phyloP scores from a whole-genome alignment of 805 yeast genomes.

The Candida ortonii region DNA sequence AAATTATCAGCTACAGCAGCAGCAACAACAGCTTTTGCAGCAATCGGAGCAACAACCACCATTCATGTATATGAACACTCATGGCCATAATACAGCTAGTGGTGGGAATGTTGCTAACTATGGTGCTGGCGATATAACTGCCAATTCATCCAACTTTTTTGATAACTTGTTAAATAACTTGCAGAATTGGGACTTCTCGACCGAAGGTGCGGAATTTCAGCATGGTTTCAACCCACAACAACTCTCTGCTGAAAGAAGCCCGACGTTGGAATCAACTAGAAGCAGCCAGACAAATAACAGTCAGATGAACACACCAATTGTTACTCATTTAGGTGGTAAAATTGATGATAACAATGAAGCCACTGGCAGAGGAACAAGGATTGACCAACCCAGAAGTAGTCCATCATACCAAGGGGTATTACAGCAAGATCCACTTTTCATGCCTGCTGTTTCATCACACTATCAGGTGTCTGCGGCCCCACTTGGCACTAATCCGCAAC shows the following conservation, averaged over 20 bases:
- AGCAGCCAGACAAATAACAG: too few species aligned
- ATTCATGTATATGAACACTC: constrained; percentile 9
- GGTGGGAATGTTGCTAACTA: constrained; percentile 3
- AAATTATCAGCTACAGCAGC: constrained; percentile 18
- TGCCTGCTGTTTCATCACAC: constrained; percentile 2
- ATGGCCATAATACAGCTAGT: constrained; percentile 4
- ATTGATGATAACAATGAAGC: neutral
- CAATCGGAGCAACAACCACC: constrained; percentile 19
- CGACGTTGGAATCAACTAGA: too few species aligned
- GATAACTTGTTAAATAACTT: constrained; percentile 24
- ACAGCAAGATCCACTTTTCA: constrained; percentile 2
- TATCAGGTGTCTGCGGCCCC: constrained; percentile 1
- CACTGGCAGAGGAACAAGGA: neutral
- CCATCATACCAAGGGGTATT: constrained; percentile 1
- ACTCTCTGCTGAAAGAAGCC: neutral
- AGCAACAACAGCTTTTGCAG: constrained; percentile 14
- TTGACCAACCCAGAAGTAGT: neutral
- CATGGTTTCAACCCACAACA: neutral
- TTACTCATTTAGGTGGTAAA: too few species aligned
- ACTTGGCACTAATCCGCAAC: neutral
- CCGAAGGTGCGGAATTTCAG: too few species aligned
- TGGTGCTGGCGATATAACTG: constrained; percentile 11
- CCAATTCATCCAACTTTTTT: constrained; percentile 15
- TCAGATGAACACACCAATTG: too few species aligned
- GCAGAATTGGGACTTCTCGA: constrained; percentile 24